Conservation (phyloP, 495 filamentous ascomycete species). For the Viridothelium virens region DNA sequence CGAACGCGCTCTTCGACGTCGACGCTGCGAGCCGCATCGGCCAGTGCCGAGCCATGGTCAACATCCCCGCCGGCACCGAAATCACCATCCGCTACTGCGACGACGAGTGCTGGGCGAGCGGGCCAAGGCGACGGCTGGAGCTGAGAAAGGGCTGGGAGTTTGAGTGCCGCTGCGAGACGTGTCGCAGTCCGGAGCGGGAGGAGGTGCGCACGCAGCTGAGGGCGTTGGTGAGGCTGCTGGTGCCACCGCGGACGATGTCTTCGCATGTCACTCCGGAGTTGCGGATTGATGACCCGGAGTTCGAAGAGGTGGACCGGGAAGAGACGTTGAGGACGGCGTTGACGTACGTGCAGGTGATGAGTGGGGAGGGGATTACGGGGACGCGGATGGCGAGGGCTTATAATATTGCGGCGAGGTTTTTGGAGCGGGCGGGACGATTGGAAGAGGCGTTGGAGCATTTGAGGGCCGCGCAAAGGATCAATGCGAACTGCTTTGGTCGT, state of each 20-base stretch:
- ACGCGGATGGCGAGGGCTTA: not conserved
- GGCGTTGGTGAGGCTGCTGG: not conserved
- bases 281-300: not conserved
- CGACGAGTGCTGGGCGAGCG: not conserved
- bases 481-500: not conserved
- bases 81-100: conserved; percentile 2
- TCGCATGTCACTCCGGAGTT: not conserved
- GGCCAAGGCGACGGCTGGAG: not conserved
- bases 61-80: not conserved
- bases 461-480: not conserved
- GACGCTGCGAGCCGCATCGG: not conserved
- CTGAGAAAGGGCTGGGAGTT: not conserved
- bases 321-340: not conserved
- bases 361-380: not conserved
- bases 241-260: not conserved
- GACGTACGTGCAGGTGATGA: not conserved
- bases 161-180: not conserved
- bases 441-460: not conserved
- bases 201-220: not conserved
- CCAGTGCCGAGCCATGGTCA: not conserved
- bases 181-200: not conserved
- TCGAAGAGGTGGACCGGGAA: not conserved
- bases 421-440: not conserved
- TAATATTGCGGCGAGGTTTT: conserved; percentile 1
- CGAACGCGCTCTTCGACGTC: conserved; percentile 7